Evolutionary conservation across 2,329 filamentous ascomycete species (phyloP).

Genomic region (Cercospora sp.): DNA sequence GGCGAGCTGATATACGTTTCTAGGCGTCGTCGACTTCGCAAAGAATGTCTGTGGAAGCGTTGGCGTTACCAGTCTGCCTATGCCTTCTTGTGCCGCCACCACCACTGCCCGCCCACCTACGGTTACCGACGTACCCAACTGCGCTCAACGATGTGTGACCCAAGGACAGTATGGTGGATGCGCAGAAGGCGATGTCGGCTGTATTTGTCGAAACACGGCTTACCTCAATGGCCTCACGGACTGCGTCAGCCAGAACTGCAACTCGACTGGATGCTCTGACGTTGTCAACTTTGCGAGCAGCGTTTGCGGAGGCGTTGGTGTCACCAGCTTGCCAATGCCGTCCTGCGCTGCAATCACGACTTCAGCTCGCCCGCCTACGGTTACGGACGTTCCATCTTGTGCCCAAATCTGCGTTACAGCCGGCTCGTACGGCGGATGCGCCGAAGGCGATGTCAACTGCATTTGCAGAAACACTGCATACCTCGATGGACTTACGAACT

Average conservation of each 20-base stretch:
- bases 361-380: background rate
- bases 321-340: conserved; percentile 4
- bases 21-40: conserved; percentile 14
- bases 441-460: conserved; percentile 5
- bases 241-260: conserved; percentile 1
- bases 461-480: conserved; percentile 8
- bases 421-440: conserved; percentile 3
- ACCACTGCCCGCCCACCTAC: background rate
- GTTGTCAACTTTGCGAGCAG: conserved; percentile 1
- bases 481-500: background rate
- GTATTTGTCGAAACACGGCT: background rate
- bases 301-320: conserved; percentile 5
- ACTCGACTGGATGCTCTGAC: background rate
- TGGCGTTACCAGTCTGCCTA: background rate
- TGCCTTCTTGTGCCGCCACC: background rate
- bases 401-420: background rate
- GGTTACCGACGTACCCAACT: background rate
- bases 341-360: background rate
- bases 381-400: conserved; percentile 2
- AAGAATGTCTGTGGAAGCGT: conserved; percentile 3
- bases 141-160: conserved; percentile 1
- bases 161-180: conserved; percentile 5
- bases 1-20: background rate
- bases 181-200: conserved; percentile 4
- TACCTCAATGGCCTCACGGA: background rate